Conservation (phyloP, 352 stramenopile genomes). For the Phytophthora megakarya region DNA sequence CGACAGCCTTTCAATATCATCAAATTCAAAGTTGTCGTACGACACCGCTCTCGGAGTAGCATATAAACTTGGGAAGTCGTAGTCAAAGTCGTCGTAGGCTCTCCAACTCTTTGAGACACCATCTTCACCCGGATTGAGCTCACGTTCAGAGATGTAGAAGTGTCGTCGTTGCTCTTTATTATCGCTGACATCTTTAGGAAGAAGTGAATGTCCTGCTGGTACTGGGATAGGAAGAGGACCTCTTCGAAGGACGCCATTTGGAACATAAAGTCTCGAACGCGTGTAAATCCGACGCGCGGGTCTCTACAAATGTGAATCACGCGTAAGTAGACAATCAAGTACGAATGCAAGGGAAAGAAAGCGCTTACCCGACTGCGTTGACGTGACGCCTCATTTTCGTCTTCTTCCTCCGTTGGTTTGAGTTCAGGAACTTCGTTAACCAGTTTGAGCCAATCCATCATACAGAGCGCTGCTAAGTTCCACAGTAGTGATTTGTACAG, state of each 20-base stretch:
- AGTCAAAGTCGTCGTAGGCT: constrained; percentile 36
- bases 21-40: constrained; percentile 31
- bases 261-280: constrained; percentile 29
- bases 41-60: constrained; percentile 7
- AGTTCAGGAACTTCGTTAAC: constrained; percentile 12
- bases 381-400: constrained; percentile 36
- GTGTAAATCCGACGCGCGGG: constrained; percentile 25
- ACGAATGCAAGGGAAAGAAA: neutral
- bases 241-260: constrained; percentile 29
- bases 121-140: constrained; percentile 2
- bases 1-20: constrained; percentile 5
- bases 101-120: constrained; percentile 17
- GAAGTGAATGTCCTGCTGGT: constrained; percentile 25
- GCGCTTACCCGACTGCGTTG: constrained; percentile 32
- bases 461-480: constrained; percentile 57
- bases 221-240: constrained; percentile 28
- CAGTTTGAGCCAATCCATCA: constrained; percentile 45
- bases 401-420: constrained; percentile 35
- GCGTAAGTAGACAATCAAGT: neutral
- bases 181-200: constrained; percentile 11
- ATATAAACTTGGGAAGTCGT: constrained; percentile 30
- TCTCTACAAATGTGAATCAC: constrained; percentile 12
- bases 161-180: constrained; percentile 19
- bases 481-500: constrained; percentile 48
- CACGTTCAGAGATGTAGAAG: constrained; percentile 11